A percentile compares a stretch with the other conserved stretches of the same genome.
Evolutionary conservation across 768 basidiomycete species (phyloP).

Genomic region (Boletus vinaceobasis): DNA sequence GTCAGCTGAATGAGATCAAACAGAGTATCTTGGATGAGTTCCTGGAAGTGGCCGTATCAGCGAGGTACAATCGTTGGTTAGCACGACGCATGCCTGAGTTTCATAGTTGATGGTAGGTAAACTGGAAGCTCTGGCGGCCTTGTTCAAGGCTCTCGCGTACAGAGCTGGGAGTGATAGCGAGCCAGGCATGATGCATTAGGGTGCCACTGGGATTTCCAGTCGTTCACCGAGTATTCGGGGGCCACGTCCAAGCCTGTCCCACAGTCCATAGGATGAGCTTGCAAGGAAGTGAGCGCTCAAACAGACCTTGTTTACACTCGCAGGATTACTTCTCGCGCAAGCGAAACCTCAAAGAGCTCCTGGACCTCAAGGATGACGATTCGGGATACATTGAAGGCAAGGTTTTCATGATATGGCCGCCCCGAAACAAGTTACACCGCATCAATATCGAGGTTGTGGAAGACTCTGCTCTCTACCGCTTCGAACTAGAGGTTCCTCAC

Average conservation of each 20-base stretch:
- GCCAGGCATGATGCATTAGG: slow-evolving; percentile 15
- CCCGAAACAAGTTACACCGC: slow-evolving; percentile 25
- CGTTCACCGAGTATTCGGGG: slow-evolving; percentile 6
- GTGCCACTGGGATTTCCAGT: slow-evolving; percentile 3
- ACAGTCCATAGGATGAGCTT: slow-evolving; percentile 11
- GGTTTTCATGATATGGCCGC: slow-evolving; percentile 46
- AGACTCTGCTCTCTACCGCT: slow-evolving; percentile 21
- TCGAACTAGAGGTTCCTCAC: slow-evolving; percentile 40
- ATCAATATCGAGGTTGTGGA: slow-evolving; percentile 29
- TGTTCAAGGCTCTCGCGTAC: slow-evolving; percentile 39
- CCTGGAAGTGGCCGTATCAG: slow-evolving; percentile 38
- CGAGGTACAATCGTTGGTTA: neutral
- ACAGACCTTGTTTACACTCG: neutral
- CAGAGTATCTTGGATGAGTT: slow-evolving; percentile 53
- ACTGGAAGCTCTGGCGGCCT: slow-evolving; percentile 36
- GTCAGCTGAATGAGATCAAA: slow-evolving; percentile 53
- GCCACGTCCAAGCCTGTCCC: neutral
- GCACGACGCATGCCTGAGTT: slow-evolving; percentile 40
- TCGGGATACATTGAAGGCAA: slow-evolving; percentile 40
- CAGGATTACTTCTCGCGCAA: slow-evolving; percentile 24
- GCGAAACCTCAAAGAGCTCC: slow-evolving; percentile 34
- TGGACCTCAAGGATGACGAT: slow-evolving; percentile 27
- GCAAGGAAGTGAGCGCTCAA: neutral
- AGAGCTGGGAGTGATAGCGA: slow-evolving; percentile 33
- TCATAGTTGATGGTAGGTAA: slow-evolving; percentile 42